These are phyloP conservation scores for Ochromonas danica DNA, from an alignment of 108 stramenopile species.

Conservation along the genomic window DNA sequence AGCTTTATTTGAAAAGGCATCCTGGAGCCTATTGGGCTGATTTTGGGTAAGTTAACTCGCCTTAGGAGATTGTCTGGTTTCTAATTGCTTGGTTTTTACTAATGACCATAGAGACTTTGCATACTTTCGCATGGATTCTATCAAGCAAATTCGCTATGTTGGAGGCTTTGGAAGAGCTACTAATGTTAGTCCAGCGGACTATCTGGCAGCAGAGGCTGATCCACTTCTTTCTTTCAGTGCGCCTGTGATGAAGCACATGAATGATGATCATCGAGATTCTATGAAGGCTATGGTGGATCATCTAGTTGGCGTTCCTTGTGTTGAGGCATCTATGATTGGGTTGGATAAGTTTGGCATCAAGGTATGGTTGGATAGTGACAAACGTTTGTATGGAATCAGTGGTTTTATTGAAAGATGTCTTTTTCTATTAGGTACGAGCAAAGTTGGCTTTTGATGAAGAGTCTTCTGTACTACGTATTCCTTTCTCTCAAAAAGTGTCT, in stretches of 20 bases:
- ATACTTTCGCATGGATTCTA: slow-evolving; percentile 75
- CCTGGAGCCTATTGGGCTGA: slow-evolving; percentile 85
- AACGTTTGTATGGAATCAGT: too few species aligned
- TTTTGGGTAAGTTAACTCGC: slow-evolving; percentile 59
- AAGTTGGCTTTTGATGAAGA: too few species aligned
- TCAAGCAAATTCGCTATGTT: slow-evolving; percentile 77
- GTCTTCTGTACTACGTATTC: too few species aligned
- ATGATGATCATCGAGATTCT: slow-evolving; percentile 79
- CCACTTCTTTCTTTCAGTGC: slow-evolving; percentile 71
- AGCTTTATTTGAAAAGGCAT: slow-evolving; percentile 77
- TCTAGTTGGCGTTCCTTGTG: slow-evolving; percentile 19
- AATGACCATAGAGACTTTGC: slow-evolving; percentile 80
- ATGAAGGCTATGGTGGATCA: slow-evolving; percentile 81
- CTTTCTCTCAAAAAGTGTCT: too few species aligned
- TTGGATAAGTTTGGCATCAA: not conserved
- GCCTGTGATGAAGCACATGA: slow-evolving; percentile 84
- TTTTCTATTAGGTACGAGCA: too few species aligned
- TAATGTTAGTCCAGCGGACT: slow-evolving; percentile 53
- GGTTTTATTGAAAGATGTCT: too few species aligned
- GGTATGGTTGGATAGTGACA: too few species aligned
- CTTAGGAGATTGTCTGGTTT: too few species aligned
- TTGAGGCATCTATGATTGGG: not conserved
- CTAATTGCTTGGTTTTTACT: too few species aligned
- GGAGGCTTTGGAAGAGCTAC: slow-evolving; percentile 93
- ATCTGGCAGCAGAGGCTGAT: slow-evolving; percentile 71